These are phyloP conservation scores for Diplotaxis tenuifolia DNA, from an alignment of 345 rosid species.

Conservation along the genomic window DNA sequence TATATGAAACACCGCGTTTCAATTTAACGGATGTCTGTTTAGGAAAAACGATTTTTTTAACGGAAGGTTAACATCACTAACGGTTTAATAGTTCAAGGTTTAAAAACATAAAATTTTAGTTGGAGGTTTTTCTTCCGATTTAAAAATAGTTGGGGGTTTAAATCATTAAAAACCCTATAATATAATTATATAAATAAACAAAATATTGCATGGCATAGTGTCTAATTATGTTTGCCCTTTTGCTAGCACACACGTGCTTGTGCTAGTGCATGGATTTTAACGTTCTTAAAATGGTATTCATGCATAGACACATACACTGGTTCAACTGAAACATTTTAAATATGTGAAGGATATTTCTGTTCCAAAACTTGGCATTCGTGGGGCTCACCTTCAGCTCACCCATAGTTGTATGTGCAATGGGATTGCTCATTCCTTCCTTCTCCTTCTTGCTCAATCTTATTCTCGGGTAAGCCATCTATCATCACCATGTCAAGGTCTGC, in stretches of 20 bases:
- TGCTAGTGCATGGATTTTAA: constrained; percentile 9
- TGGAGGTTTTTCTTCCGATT: too few species aligned
- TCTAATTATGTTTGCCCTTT: neutral
- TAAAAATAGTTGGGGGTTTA: too few species aligned
- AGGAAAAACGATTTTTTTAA: too few species aligned
- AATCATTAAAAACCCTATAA: too few species aligned
- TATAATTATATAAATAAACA: too few species aligned
- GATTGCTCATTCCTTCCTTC: constrained; percentile 59
- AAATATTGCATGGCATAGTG: constrained; percentile 8
- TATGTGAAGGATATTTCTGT: constrained; percentile 50
- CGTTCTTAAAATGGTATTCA: constrained; percentile 5
- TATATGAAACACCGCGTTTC: too few species aligned
- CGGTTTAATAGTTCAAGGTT: too few species aligned
- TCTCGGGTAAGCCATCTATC: constrained; percentile 47
- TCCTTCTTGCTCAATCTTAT: constrained; percentile 59
- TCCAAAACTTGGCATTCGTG: constrained; percentile 67
- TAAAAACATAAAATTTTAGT: too few species aligned
- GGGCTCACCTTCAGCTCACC: constrained; percentile 76
- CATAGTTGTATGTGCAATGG: constrained; percentile 81
- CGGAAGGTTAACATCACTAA: too few species aligned
- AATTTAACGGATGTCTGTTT: too few species aligned
- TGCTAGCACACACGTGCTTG: neutral
- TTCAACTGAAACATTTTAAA: constrained; percentile 2
- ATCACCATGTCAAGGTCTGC: neutral
- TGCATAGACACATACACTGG: neutral